Conservation (phyloP, 1,139 yeast species). For the Geotrichum aggregatum region DNA sequence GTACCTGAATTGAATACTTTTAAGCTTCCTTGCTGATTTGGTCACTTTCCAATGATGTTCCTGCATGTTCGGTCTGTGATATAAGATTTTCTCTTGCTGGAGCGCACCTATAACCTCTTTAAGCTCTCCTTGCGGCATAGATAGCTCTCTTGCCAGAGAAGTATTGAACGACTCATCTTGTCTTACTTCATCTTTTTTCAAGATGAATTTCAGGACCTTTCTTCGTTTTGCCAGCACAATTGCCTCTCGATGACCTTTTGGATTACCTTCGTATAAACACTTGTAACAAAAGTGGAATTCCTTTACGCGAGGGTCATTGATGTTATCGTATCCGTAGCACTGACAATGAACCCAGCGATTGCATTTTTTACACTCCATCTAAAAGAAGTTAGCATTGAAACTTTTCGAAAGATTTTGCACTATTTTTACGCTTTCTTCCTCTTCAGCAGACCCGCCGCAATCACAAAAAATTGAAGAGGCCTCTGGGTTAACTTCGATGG, state of each 20-base stretch:
- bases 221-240: conserved; percentile 10
- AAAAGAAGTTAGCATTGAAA: not conserved
- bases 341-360: conserved; percentile 17
- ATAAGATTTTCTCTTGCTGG: conserved; percentile 14
- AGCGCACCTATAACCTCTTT: conserved; percentile 10
- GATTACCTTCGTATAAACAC: conserved; percentile 11
- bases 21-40: conserved; percentile 9
- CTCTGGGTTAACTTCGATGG: not conserved
- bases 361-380: conserved; percentile 19
- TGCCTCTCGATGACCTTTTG: conserved; percentile 12
- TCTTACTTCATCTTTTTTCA: conserved; percentile 12
- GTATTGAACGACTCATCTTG: conserved; percentile 4
- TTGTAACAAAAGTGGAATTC: conserved; percentile 17
- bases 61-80: not conserved
- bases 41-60: conserved; percentile 14
- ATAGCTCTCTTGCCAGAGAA: conserved; percentile 3
- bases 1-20: conserved; percentile 6
- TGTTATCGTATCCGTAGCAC: conserved; percentile 15
- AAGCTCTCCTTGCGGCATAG: conserved; percentile 10
- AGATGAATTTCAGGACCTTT: conserved; percentile 8
- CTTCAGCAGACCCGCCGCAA: conserved; percentile 1
- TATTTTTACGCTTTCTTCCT: conserved; percentile 4
- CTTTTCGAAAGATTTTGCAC: not conserved
- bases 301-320: conserved; percentile 2
- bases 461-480: conserved; percentile 3